Conservation (phyloP, 495 filamentous ascomycete genomes). For the Parathielavia appendiculata region DNA sequence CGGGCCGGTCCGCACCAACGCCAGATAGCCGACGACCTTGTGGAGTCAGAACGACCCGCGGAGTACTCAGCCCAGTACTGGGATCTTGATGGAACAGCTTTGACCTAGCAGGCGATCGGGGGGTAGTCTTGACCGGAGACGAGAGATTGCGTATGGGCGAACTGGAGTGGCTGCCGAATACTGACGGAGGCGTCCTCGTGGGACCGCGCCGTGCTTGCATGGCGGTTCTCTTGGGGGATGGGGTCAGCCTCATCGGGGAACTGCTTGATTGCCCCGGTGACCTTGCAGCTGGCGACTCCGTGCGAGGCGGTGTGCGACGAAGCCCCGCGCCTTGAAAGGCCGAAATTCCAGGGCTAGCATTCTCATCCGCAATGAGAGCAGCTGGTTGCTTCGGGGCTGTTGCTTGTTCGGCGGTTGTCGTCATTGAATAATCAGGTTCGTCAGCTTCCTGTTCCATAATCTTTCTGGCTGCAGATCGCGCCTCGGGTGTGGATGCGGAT, state of each 20-base stretch:
- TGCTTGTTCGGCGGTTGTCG: constrained; percentile 39
- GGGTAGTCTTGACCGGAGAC: constrained; percentile 23
- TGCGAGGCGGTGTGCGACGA: constrained; percentile 41
- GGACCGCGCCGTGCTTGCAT: constrained; percentile 12
- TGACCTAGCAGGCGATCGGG: constrained; percentile 30
- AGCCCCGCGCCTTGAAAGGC: constrained; percentile 50
- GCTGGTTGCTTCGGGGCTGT: constrained; percentile 25
- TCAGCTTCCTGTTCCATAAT: constrained; percentile 58
- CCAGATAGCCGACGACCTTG: constrained; percentile 61
- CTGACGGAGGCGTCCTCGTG: constrained; percentile 21
- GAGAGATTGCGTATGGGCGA: constrained; percentile 30
- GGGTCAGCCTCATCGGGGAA: constrained; percentile 10
- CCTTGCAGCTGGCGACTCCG: neutral
- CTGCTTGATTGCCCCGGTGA: constrained; percentile 8
- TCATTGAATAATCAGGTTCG: constrained; percentile 50
- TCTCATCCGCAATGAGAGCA: constrained; percentile 43
- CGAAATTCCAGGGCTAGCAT: constrained; percentile 55
- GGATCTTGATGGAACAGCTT: constrained; percentile 55
- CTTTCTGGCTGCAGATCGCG: constrained; percentile 50
- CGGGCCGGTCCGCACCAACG: constrained; percentile 66
- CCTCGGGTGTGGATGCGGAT: constrained; percentile 26
- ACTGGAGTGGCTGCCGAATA: constrained; percentile 31
- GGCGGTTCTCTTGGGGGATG: constrained; percentile 17
- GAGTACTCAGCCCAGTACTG: constrained; percentile 54
- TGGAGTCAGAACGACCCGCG: constrained; percentile 61